Evolutionary conservation across 192 early-diverging fungal genomes (phyloP).

Genomic region (Phlyctochytrium arcticum): DNA sequence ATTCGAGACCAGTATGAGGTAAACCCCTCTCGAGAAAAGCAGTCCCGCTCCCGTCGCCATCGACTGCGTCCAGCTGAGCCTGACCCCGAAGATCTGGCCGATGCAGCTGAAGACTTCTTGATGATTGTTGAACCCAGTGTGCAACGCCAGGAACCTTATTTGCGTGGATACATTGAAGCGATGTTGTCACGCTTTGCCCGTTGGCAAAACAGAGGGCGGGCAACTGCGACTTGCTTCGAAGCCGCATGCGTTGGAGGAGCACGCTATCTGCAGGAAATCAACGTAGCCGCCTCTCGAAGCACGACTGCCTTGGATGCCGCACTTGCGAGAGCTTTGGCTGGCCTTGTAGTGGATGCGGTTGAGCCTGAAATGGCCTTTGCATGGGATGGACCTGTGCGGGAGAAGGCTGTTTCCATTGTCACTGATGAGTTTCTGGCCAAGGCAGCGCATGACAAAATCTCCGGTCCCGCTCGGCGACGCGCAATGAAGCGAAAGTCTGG

Average conservation of each 20-base stretch:
- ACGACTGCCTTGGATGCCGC: slow-evolving; percentile 16
- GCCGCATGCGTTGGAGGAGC: slow-evolving; percentile 26
- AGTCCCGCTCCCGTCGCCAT: neutral
- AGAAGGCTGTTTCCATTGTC: slow-evolving; percentile 28
- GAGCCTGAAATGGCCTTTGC: slow-evolving; percentile 21
- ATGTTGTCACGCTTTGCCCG: slow-evolving; percentile 21
- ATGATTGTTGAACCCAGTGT: slow-evolving; percentile 2
- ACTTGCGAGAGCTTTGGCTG: slow-evolving; percentile 24
- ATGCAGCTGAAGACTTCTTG: slow-evolving; percentile 21
- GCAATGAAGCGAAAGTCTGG: neutral
- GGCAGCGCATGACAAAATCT: slow-evolving; percentile 1
- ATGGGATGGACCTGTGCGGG: slow-evolving; percentile 24
- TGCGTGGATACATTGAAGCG: slow-evolving; percentile 14
- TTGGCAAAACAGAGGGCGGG: slow-evolving; percentile 21
- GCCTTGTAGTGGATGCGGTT: slow-evolving; percentile 28
- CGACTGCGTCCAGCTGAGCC: slow-evolving; percentile 1
- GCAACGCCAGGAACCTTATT: neutral
- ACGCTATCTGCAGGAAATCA: slow-evolving; percentile 7
- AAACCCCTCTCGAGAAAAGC: neutral
- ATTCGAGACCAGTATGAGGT: too few species aligned
- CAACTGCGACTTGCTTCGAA: slow-evolving; percentile 25
- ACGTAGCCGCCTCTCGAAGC: neutral
- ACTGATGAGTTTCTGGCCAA: slow-evolving; percentile 28
- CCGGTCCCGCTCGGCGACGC: neutral
- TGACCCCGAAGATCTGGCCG: slow-evolving; percentile 3